A percentile compares a stretch with the other conserved stretches of the same genome.
phyloP scores from a whole-genome alignment of 257 asterid genomes.

The Haberlea rhodopensis region DNA sequence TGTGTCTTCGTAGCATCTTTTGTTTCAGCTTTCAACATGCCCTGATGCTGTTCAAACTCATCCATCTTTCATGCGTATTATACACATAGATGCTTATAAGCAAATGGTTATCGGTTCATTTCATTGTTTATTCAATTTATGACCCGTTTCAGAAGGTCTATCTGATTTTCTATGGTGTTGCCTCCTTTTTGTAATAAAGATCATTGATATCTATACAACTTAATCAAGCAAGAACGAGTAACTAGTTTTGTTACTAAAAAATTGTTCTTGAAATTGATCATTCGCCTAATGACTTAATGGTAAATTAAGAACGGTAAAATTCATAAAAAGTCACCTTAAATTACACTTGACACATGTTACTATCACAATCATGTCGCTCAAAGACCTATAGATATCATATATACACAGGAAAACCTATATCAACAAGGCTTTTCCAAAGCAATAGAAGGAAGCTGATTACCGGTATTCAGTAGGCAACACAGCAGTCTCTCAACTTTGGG shows the following conservation, averaged over 20 bases:
- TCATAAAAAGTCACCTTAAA: not conserved
- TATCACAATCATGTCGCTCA: not conserved
- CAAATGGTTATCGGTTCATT: not conserved
- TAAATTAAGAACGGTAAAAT: not conserved
- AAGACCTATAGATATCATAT: not conserved
- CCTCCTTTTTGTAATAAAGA: constrained; percentile 34
- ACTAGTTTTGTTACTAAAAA: not conserved
- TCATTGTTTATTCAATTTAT: constrained; percentile 32
- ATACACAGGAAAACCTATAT: constrained; percentile 6
- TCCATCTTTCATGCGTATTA: not conserved
- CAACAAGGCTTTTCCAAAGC: constrained; percentile 7
- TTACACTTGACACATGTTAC: not conserved
- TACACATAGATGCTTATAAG: not conserved
- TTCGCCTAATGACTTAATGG: not conserved
- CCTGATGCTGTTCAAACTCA: constrained; percentile 23
- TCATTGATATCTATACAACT: not conserved
- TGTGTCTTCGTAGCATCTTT: constrained; percentile 38
- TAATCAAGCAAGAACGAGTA: not conserved
- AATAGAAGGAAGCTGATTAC: too few species aligned
- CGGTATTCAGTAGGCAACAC: too few species aligned
- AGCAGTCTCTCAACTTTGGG: too few species aligned
- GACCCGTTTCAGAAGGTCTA: constrained; percentile 34
- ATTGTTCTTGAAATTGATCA: too few species aligned
- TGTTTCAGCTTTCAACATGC: constrained; percentile 29
- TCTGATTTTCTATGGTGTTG: constrained; percentile 41